Percentiles rank a stretch among this genome's conserved stretches.
These are phyloP conservation scores for Aspergillus costaricaensis DNA, from an alignment of 2,329 filamentous ascomycete genomes.

Conservation along the genomic window DNA sequence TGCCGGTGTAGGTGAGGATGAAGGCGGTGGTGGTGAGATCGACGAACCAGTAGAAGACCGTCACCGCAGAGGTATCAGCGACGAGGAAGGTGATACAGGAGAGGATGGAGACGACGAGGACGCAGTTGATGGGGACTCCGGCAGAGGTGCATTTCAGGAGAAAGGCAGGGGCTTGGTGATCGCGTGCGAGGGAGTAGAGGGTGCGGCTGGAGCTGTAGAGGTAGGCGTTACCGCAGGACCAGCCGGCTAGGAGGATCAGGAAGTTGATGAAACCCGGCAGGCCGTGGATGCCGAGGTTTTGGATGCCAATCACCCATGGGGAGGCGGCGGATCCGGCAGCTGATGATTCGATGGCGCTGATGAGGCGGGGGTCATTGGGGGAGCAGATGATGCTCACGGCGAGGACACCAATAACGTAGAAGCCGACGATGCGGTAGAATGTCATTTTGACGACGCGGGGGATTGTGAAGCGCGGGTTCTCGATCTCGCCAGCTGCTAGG, in stretches of 20 bases:
- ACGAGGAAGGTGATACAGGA: conserved; percentile 71
- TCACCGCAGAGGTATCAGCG: conserved; percentile 62
- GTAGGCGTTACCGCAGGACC: conserved; percentile 68
- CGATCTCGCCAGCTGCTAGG: conserved; percentile 64
- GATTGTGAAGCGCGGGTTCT: conserved; percentile 69
- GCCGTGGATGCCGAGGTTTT: conserved; percentile 64
- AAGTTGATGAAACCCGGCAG: conserved; percentile 74
- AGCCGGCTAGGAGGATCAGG: conserved; percentile 70
- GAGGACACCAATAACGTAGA: conserved; percentile 73
- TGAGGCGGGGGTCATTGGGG: conserved; percentile 63
- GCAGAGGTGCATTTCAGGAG: conserved; percentile 59
- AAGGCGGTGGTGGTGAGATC: conserved; percentile 51
- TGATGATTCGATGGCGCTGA: conserved; percentile 58
- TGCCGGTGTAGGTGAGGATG: conserved; percentile 57
- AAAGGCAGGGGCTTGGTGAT: conserved; percentile 56
- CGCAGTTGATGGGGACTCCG: conserved; percentile 72
- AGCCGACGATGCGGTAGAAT: conserved; percentile 73
- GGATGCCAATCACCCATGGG: conserved; percentile 72
- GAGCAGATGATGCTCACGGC: conserved; percentile 69
- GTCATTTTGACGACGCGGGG: conserved; percentile 73
- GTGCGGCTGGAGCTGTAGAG: conserved; percentile 57
- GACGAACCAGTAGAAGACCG: conserved; percentile 71
- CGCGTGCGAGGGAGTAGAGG: conserved; percentile 50
- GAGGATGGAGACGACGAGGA: conserved; percentile 63
- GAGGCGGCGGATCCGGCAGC: conserved; percentile 67